Evolutionary conservation across 129 eudicot genomes (phyloP).

Genomic region (Flaveria ramosissima): DNA sequence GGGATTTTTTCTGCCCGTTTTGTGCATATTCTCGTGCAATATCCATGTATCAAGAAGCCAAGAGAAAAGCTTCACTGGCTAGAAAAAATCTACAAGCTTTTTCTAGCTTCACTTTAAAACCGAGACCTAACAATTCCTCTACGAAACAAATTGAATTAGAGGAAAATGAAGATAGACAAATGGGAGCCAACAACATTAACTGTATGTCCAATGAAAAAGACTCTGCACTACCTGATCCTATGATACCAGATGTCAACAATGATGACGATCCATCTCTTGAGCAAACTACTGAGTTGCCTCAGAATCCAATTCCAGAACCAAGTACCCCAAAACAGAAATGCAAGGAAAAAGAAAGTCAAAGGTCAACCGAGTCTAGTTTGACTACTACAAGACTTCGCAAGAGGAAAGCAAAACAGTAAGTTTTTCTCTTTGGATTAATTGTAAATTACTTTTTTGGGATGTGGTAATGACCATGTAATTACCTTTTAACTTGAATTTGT

Average conservation of each 20-base stretch:
- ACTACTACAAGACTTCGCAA: slow-evolving; percentile 39
- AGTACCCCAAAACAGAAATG: slow-evolving; percentile 27
- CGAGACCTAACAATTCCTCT: slow-evolving; percentile 17
- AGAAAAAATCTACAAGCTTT: slow-evolving; percentile 58
- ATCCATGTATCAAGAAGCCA: slow-evolving; percentile 52
- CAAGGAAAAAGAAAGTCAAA: slow-evolving; percentile 50
- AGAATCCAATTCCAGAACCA: slow-evolving; percentile 29
- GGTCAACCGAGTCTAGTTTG: slow-evolving; percentile 30
- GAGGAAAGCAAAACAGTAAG: slow-evolving; percentile 49
- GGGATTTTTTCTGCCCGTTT: slow-evolving; percentile 68
- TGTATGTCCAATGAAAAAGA: slow-evolving; percentile 25
- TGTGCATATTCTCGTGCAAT: slow-evolving; percentile 76
- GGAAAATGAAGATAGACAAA: slow-evolving; percentile 21
- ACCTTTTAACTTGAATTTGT: slow-evolving; percentile 34
- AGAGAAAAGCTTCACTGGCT: slow-evolving; percentile 51
- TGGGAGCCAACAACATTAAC: slow-evolving; percentile 15
- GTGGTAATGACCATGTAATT: neutral
- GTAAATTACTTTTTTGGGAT: neutral
- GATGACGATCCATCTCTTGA: slow-evolving; percentile 1
- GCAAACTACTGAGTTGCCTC: slow-evolving; percentile 25
- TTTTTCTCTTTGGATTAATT: slow-evolving; percentile 24
- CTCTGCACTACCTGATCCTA: slow-evolving; percentile 29
- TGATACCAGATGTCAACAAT: slow-evolving; percentile 17
- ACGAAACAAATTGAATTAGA: slow-evolving; percentile 19
- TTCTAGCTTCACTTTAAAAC: slow-evolving; percentile 30